A percentile compares a stretch with the other conserved stretches of the same genome.
Evolutionary conservation across 164 flowering plant genomes (phyloP).

Genomic region (Vitis labrusca): DNA sequence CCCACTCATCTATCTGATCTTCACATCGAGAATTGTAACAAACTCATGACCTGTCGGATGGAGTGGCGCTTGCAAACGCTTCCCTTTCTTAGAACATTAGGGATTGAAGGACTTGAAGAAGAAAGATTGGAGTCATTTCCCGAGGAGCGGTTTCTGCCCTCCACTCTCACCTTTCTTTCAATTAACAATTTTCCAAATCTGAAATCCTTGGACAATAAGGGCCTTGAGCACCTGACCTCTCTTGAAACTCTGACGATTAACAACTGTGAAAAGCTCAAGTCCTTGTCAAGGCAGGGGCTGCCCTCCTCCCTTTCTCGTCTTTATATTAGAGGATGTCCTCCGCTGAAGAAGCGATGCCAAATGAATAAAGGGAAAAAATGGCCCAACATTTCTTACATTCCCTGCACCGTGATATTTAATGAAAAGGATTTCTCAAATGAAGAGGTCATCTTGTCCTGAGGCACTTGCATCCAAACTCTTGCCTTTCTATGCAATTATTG

Average conservation of each 20-base stretch:
- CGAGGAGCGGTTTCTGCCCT: constrained; percentile 14
- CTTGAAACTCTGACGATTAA: background rate
- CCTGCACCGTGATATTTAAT: background rate
- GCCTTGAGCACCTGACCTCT: constrained; percentile 15
- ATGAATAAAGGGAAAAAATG: constrained; percentile 1
- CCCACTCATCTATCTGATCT: constrained; percentile 15
- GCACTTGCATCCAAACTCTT: too few relatives aligned
- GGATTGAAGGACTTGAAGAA: background rate
- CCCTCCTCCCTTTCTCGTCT: background rate
- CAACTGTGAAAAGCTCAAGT: background rate
- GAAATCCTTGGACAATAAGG: background rate
- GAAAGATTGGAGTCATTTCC: constrained; percentile 10
- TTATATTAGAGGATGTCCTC: background rate
- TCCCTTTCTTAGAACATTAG: background rate
- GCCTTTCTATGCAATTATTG: too few relatives aligned
- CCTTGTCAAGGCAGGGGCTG: background rate
- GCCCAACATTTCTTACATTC: constrained; percentile 1
- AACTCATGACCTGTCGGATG: background rate
- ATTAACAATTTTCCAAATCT: background rate
- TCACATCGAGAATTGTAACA: background rate
- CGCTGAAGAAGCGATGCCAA: background rate
- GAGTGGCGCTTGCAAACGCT: constrained; percentile 9
- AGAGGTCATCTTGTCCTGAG: too few relatives aligned
- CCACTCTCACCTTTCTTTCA: background rate
- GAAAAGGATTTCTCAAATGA: too few relatives aligned